These are phyloP conservation scores for Aspergillus saccharolyticus DNA, from an alignment of 495 filamentous ascomycete genomes.

Conservation along the genomic window DNA sequence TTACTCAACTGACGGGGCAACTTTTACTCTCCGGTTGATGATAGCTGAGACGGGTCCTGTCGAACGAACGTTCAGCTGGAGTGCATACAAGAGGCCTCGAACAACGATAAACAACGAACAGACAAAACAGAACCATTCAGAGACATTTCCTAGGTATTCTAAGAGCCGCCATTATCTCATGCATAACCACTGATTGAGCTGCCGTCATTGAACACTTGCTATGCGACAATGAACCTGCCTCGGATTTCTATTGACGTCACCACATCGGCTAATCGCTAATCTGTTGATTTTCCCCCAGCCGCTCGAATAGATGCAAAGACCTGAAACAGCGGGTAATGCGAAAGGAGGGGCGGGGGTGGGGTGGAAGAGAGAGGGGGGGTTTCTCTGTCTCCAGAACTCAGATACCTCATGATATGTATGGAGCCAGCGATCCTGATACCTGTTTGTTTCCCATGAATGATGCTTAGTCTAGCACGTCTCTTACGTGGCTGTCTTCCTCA, in stretches of 20 bases:
- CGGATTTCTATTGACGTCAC: constrained; percentile 12
- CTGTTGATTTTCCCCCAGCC: background rate
- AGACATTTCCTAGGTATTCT: too few species aligned
- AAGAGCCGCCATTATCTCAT: background rate
- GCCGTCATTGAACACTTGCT: background rate
- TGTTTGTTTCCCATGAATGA: background rate
- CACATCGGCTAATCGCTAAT: background rate
- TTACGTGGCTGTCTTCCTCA: background rate
- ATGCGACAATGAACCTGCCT: background rate
- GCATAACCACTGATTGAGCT: background rate
- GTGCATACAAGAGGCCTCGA: background rate
- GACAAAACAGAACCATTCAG: background rate
- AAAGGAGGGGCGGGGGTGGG: background rate
- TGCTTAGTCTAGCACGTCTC: background rate
- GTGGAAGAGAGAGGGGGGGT: background rate
- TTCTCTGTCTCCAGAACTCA: too few species aligned
- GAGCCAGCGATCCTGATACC: background rate
- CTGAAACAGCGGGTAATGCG: constrained; percentile 6
- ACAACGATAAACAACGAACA: background rate
- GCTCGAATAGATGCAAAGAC: constrained; percentile 4
- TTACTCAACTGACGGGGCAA: too few species aligned
- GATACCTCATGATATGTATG: constrained; percentile 3
- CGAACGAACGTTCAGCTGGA: too few species aligned
- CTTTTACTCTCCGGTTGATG: too few species aligned
- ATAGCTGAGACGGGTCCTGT: too few species aligned